A percentile compares a stretch with the other conserved stretches of the same genome.
These are phyloP conservation scores for Aspergillus sp. DNA, from an alignment of 2,329 filamentous ascomycete species.

Conservation along the genomic window DNA sequence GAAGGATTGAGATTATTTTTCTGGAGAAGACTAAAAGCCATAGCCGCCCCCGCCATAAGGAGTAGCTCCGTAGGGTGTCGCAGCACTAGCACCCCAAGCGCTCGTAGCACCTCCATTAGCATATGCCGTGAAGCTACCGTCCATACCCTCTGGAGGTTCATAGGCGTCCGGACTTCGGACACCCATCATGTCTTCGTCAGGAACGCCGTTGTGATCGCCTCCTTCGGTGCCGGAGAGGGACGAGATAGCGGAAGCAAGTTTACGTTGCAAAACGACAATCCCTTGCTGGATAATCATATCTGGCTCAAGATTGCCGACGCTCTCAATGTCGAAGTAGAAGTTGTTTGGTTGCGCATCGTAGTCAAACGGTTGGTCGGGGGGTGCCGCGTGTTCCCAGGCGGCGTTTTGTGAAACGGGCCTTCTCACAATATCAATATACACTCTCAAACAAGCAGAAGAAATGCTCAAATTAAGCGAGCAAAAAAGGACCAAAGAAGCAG, in stretches of 20 bases:
- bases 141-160: conserved; percentile 46
- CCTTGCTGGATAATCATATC: conserved; percentile 86
- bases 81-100: conserved; percentile 64
- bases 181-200: conserved; percentile 51
- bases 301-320: conserved; percentile 81
- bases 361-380: conserved; percentile 84
- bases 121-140: conserved; percentile 42
- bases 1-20: background rate
- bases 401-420: conserved; percentile 42
- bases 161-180: conserved; percentile 50
- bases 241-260: conserved; percentile 77
- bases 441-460: background rate
- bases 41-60: conserved; percentile 27
- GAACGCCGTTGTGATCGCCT: conserved; percentile 54
- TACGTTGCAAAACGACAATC: conserved; percentile 84
- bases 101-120: conserved; percentile 53
- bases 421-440: background rate
- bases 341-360: conserved; percentile 79
- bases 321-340: conserved; percentile 95
- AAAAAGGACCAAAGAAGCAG: conserved; percentile 13
- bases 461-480: background rate
- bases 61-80: conserved; percentile 58
- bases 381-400: conserved; percentile 74
- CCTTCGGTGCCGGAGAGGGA: conserved; percentile 56
- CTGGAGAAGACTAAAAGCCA: conserved; percentile 22